Evolutionary conservation across 192 early-diverging fungal genomes (phyloP).

Genomic region (Coemansia sp.): DNA sequence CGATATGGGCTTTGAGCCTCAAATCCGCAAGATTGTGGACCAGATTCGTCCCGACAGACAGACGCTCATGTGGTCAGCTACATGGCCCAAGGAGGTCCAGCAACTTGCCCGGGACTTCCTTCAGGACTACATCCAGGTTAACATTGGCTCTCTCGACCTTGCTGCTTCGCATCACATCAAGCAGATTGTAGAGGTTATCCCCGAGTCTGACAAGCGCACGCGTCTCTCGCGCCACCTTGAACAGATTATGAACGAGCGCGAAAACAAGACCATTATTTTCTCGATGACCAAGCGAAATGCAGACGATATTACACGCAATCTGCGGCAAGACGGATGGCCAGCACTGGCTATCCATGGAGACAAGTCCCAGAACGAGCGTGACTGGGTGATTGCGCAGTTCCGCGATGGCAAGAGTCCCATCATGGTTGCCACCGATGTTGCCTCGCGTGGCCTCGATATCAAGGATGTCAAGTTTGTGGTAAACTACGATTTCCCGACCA

Average conservation of each 20-base stretch:
- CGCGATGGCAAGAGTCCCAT: conserved; percentile 81
- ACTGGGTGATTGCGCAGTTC: conserved; percentile 95
- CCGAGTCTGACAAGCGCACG: conserved; percentile 79
- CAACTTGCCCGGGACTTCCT: conserved; percentile 87
- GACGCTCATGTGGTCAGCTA: conserved; percentile 99
- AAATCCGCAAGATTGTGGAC: conserved; percentile 96
- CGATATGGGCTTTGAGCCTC: conserved; percentile 99
- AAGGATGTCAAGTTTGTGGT: conserved; percentile 97
- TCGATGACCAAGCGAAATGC: conserved; percentile 94
- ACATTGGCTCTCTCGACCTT: conserved; percentile 89
- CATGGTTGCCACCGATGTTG: conserved; percentile 99
- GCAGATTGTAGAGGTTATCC: conserved; percentile 88
- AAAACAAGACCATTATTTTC: conserved; percentile 91
- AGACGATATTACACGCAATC: conserved; percentile 78
- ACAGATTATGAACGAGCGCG: conserved; percentile 78
- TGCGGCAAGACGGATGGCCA: conserved; percentile 88
- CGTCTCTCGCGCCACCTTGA: conserved; percentile 78
- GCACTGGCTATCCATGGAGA: conserved; percentile 96
- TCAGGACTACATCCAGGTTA: conserved; percentile 93
- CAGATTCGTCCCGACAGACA: conserved; percentile 97
- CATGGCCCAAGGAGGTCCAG: conserved; percentile 98
- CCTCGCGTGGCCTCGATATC: conserved; percentile 90
- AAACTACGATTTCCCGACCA: conserved; percentile 94
- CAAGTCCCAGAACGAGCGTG: conserved; percentile 93
- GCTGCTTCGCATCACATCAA: conserved; percentile 90